Percentiles rank a stretch among this genome's conserved stretches.
phyloP scores from a whole-genome alignment of 208 protist species.

The Trichomonas vaginalis region DNA sequence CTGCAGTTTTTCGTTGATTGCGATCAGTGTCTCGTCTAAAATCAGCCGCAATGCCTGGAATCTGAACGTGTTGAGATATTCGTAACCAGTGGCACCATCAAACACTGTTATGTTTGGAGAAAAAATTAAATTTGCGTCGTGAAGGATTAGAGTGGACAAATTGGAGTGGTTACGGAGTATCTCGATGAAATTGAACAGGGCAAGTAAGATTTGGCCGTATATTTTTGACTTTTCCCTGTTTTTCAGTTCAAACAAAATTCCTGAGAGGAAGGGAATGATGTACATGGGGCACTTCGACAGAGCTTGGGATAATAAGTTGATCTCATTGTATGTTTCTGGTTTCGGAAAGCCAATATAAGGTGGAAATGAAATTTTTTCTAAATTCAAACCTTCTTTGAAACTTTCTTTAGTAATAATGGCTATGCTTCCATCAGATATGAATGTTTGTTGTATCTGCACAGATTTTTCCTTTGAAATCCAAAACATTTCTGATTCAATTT shows the following conservation, averaged over 20 bases:
- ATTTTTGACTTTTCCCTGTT: neutral
- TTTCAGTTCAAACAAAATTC: neutral
- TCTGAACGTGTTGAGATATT: neutral
- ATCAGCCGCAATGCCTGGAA: neutral
- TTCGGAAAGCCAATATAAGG: neutral
- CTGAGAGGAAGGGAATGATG: neutral
- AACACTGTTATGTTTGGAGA: neutral
- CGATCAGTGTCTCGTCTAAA: neutral
- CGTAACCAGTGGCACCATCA: neutral
- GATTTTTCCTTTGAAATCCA: neutral
- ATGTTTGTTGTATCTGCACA: neutral
- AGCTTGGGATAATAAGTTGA: neutral
- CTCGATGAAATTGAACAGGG: neutral
- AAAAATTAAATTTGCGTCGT: too few relatives aligned
- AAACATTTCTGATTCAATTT: neutral
- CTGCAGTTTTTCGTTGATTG: neutral
- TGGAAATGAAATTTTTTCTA: neutral
- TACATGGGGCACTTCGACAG: neutral
- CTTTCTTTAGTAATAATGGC: neutral
- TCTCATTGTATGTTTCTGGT: neutral
- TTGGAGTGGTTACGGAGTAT: neutral
- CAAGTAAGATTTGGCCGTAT: neutral
- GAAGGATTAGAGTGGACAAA: too few relatives aligned
- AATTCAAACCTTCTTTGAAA: neutral
- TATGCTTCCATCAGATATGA: neutral